Evolutionary conservation across 345 rosid genomes (phyloP).

Genomic region (Dimocarpus longan): DNA sequence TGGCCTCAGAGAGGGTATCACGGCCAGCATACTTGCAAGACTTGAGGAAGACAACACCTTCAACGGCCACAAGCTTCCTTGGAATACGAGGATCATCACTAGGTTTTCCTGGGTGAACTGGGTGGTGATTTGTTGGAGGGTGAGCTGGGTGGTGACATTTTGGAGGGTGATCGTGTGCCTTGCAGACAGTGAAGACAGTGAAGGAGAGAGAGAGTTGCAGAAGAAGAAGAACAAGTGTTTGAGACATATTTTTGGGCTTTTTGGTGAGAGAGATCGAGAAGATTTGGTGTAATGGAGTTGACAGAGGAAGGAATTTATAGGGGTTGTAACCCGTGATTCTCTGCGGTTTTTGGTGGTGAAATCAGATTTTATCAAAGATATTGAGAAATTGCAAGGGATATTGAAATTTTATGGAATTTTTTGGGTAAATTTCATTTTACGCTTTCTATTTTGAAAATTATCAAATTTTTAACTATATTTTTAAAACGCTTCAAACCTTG

Average conservation of each 20-base stretch:
- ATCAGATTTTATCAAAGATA: not conserved
- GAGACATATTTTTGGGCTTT: slow-evolving; percentile 34
- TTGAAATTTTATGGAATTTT: not conserved
- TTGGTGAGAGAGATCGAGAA: not conserved
- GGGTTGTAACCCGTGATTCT: slow-evolving; percentile 8
- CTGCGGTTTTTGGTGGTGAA: not conserved
- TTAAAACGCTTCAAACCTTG: too few species aligned
- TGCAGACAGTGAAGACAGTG: slow-evolving; percentile 30
- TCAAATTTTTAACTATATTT: too few species aligned
- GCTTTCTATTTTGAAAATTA: too few species aligned
- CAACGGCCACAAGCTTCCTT: slow-evolving; percentile 68
- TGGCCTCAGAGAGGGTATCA: slow-evolving; percentile 65
- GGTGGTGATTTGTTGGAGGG: slow-evolving; percentile 31
- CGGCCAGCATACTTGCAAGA: slow-evolving; percentile 71
- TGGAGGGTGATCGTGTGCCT: too few species aligned
- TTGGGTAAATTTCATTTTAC: too few species aligned
- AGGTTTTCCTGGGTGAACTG: slow-evolving; percentile 33
- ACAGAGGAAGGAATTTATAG: slow-evolving; percentile 33
- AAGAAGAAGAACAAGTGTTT: slow-evolving; percentile 29
- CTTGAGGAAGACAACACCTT: slow-evolving; percentile 83
- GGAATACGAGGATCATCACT: slow-evolving; percentile 21
- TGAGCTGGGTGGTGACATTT: not conserved
- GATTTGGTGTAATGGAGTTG: not conserved
- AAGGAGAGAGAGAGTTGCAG: slow-evolving; percentile 39
- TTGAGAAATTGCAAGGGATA: not conserved